Conservation (phyloP, 2,329 filamentous ascomycete genomes). For the Pseudocercospora fijiensis region DNA sequence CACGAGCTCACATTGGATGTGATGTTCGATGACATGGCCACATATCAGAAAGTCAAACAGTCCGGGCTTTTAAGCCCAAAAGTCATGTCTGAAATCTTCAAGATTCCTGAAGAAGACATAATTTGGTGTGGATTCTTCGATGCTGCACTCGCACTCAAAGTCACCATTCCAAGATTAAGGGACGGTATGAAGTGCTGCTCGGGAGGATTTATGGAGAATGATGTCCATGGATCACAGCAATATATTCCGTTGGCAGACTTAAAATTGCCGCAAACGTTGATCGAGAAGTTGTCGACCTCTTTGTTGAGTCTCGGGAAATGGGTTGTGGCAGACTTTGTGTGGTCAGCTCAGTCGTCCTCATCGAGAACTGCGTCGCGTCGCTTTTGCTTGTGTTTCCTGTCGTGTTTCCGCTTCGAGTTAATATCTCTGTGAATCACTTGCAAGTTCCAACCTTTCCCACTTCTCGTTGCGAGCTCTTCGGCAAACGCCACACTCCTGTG, state of each 20-base stretch:
- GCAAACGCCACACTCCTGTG: background rate
- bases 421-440: background rate
- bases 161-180: slow-evolving; percentile 38
- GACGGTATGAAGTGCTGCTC: slow-evolving; percentile 3
- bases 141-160: slow-evolving; percentile 49
- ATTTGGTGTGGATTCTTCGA: slow-evolving; percentile 11
- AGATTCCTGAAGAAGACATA: slow-evolving; percentile 28
- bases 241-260: slow-evolving; percentile 2
- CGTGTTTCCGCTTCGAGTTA: background rate
- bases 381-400: background rate
- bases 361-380: background rate
- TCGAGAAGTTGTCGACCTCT: background rate
- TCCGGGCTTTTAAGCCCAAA: slow-evolving; percentile 39
- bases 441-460: background rate
- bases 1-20: slow-evolving; percentile 53
- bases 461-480: background rate
- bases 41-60: slow-evolving; percentile 8
- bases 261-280: background rate
- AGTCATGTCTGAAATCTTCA: slow-evolving; percentile 33
- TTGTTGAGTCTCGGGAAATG: background rate
- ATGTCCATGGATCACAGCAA: slow-evolving; percentile 8
- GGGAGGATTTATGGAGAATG: slow-evolving; percentile 6
- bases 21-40: slow-evolving; percentile 44
- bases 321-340: background rate
- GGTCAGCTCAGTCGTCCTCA: background rate